Conservation (phyloP, 768 basidiomycete species). For the Cubamyces sp. region DNA sequence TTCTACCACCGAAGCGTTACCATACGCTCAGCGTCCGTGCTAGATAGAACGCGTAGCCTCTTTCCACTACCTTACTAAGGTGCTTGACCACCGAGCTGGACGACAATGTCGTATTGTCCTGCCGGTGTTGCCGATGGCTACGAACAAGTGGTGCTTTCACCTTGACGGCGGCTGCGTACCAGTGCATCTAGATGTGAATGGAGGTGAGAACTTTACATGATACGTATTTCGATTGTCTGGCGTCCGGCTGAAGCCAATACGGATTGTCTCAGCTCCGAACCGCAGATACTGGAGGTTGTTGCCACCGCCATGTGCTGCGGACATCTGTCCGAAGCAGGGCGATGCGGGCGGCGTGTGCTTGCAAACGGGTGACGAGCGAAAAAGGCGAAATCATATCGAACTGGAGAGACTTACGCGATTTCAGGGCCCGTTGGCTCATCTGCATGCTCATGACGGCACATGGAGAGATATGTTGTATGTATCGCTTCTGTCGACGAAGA, state of each 20-base stretch:
- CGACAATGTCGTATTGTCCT: neutral
- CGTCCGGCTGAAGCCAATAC: neutral
- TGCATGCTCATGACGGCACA: neutral
- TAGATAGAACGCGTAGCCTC: neutral
- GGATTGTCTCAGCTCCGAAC: neutral
- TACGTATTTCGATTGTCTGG: neutral
- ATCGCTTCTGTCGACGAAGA: neutral
- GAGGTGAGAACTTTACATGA: slow-evolving; percentile 1
- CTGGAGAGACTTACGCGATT: slow-evolving; percentile 7
- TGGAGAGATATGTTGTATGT: neutral
- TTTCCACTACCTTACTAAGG: neutral
- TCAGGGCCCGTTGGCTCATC: slow-evolving; percentile 1
- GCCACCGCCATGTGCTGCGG: slow-evolving; percentile 8
- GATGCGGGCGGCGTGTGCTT: slow-evolving; percentile 2
- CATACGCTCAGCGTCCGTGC: neutral
- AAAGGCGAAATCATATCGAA: neutral
- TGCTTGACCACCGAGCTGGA: neutral
- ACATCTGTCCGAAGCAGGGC: neutral
- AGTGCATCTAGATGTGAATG: neutral
- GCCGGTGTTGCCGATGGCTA: slow-evolving; percentile 11
- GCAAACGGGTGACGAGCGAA: neutral
- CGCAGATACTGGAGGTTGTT: neutral
- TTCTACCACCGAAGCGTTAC: neutral
- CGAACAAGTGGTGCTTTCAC: neutral
- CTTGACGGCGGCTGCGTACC: neutral